Base-by-base conservation (phyloP, 768 basidiomycete species). In the Cyclocybe aegerita region DNA sequence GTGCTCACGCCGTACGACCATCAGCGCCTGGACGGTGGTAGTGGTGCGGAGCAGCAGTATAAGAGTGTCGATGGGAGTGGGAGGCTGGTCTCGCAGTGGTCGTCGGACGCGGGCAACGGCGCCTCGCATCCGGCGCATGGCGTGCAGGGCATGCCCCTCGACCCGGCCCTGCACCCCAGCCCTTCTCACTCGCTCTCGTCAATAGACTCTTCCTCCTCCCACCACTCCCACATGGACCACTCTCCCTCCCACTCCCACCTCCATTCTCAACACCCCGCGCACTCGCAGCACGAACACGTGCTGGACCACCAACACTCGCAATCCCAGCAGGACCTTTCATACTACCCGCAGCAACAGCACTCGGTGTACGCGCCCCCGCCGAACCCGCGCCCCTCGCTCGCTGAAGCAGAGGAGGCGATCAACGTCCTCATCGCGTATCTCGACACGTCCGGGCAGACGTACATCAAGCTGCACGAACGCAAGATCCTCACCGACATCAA, bases 401-500 rank as follows among this genome's bases (percentile, higher is more conserved):
- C 65, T 0, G 78, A 82, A 43, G 83, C 78, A 2, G 78, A 85
- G 43, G 73, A 74, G 8, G 77, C 81, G 17, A 64, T 85, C 46
- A 74, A 80, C 61, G 79, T 69, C 54, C 69, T 86, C 49, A 72
- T 85, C 54, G 39, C 66, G 9, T 86, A 76, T 53, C 62, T 85
- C 53, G 79, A 84, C 61, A 60, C 60, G 31, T 23, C 17, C 4
- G 48, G 52, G 12, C 65, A 61, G 11, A 59, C 55, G 38, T 61
- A 57, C 9, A 54, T 75, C 43, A 58, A 62, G 16, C 34, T 47
- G 2, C 46, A 66, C 5, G 77, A 77, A 57, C 74, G 73, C 39
- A 63, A 63, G 43, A 62, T 61, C 23, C 77, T 85, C 38, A 54
- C 64, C 14, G 69, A 73, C 41, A 70, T 85, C 58, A 83, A 82